Evolutionary conservation across 305 asterid genomes (phyloP).

Genomic region (Fraxinus sp.): DNA sequence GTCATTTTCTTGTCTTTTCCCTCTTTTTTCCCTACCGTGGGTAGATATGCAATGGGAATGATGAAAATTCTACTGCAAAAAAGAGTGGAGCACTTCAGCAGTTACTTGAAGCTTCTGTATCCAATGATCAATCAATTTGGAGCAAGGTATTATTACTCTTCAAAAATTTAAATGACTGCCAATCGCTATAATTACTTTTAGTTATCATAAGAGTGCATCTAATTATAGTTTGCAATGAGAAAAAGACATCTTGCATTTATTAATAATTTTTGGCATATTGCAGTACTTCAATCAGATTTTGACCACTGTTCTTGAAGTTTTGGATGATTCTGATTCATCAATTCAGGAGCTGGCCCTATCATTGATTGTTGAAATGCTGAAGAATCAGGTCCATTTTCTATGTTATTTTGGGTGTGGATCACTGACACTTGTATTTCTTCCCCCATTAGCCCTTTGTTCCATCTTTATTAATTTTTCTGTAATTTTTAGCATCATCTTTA

Average conservation of each 20-base stretch:
- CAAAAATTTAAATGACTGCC: background rate
- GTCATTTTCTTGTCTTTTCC: conserved; percentile 4
- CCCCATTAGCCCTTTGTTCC: conserved; percentile 6
- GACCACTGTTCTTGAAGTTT: conserved; percentile 80
- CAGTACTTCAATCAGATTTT: conserved; percentile 98
- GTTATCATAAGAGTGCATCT: background rate
- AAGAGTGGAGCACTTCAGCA: conserved; percentile 80
- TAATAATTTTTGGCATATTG: conserved; percentile 33
- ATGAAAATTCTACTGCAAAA: conserved; percentile 56
- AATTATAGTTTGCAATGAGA: background rate
- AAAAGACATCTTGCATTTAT: conserved; percentile 4
- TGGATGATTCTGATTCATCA: conserved; percentile 84
- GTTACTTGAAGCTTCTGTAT: conserved; percentile 72
- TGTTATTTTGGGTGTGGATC: conserved; percentile 11
- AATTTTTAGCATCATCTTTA: conserved; percentile 29
- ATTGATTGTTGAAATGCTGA: conserved; percentile 82
- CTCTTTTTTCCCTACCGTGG: conserved; percentile 21
- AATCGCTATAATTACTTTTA: background rate
- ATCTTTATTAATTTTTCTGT: conserved; percentile 9
- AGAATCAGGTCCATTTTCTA: conserved; percentile 73
- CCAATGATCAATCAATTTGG: conserved; percentile 74
- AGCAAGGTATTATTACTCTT: conserved; percentile 59
- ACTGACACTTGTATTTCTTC: background rate
- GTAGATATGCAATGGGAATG: conserved; percentile 80
- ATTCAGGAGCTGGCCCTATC: conserved; percentile 61